Evolutionary conservation across 331 rosid species (phyloP).

Genomic region (Malus hybrid): DNA sequence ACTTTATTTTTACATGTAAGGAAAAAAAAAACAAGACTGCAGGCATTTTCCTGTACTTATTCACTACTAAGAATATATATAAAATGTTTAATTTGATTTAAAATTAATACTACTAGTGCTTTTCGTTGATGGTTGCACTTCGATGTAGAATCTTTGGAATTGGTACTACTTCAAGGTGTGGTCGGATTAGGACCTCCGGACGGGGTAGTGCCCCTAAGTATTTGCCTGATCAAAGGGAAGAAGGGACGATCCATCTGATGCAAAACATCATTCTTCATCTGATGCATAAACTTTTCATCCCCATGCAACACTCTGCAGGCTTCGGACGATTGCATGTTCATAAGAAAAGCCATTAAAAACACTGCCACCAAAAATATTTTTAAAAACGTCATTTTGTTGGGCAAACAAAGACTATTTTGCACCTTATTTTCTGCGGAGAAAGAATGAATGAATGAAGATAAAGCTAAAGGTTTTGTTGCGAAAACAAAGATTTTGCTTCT

Average conservation of each 20-base stretch:
- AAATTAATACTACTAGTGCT: no score
- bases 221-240: not conserved
- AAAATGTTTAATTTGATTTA: no score
- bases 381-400: not conserved
- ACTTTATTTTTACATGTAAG: not conserved
- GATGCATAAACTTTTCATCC: not conserved
- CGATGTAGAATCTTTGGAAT: no score
- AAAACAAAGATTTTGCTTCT: no score
- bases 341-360: not conserved
- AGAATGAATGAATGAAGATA: not conserved
- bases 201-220: not conserved
- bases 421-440: not conserved
- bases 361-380: not conserved
- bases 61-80: not conserved
- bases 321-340: slow-evolving; percentile 1
- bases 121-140: not conserved
- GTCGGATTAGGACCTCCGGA: not conserved
- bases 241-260: not conserved
- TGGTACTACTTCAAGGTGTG: not conserved
- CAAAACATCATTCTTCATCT: not conserved
- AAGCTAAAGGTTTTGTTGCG: no score
- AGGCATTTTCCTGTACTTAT: not conserved
- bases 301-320: slow-evolving; percentile 4
- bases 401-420: not conserved
- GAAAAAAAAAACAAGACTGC: not conserved